These are phyloP conservation scores for Gymnopilus dilepis DNA, from an alignment of 768 basidiomycete genomes.

Conservation along the genomic window DNA sequence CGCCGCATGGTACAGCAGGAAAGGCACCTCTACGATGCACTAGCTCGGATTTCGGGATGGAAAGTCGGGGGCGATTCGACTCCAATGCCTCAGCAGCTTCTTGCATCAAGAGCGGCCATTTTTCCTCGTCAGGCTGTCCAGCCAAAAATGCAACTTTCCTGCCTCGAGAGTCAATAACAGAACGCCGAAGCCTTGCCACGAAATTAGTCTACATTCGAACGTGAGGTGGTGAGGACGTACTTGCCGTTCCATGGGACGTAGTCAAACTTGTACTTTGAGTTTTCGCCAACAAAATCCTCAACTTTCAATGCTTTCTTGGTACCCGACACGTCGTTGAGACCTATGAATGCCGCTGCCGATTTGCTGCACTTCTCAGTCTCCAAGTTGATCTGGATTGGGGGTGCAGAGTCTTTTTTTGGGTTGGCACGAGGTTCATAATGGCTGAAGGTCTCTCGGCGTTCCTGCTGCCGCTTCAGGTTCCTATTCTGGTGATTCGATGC, in stretches of 20 bases:
- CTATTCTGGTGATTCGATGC: too few relatives aligned
- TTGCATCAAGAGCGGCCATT: conserved; percentile 1
- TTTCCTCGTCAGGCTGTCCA: conserved; percentile 3
- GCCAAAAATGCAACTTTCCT: conserved; percentile 8
- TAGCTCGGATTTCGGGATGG: not conserved
- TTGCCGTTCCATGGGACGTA: conserved; percentile 9
- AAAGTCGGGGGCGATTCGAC: not conserved
- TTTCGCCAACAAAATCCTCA: not conserved
- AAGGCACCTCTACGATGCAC: conserved; percentile 12
- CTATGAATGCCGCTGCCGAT: not conserved
- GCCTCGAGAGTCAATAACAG: not conserved
- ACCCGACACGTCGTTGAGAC: not conserved
- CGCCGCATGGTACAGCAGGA: conserved; percentile 8
- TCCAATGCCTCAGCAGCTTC: conserved; percentile 2
- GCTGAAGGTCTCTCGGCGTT: too few relatives aligned
- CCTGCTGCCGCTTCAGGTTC: too few relatives aligned
- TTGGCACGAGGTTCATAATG: too few relatives aligned
- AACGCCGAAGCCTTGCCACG: not conserved
- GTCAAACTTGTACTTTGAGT: not conserved
- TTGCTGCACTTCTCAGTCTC: too few relatives aligned
- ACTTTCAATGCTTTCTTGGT: not conserved
- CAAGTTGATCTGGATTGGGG: too few relatives aligned
- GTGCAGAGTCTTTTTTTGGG: too few relatives aligned
- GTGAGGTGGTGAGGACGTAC: too few relatives aligned
- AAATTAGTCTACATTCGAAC: too few relatives aligned